Conservation (phyloP, 441 rosid species). For the Jatropha podagrica region DNA sequence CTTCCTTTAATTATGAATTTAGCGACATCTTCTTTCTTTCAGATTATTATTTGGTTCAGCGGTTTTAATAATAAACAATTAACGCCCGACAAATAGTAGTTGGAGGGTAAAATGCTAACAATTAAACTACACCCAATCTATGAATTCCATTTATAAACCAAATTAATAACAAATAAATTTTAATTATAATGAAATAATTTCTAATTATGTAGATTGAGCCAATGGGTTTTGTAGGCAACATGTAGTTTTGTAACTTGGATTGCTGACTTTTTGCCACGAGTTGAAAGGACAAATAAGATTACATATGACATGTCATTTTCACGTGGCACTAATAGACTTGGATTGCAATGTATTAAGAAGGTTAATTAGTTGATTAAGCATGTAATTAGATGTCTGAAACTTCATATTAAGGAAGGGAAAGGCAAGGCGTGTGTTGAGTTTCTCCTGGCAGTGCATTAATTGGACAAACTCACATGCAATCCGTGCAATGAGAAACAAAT, state of each 20-base stretch:
- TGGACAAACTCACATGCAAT: slow-evolving; percentile 20
- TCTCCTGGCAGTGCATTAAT: neutral
- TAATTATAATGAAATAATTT: too few relatives aligned
- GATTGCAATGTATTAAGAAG: neutral
- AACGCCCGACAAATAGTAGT: too few relatives aligned
- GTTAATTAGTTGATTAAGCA: slow-evolving; percentile 1
- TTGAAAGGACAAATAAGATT: neutral
- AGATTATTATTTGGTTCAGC: too few relatives aligned
- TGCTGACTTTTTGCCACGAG: neutral
- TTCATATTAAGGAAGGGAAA: neutral
- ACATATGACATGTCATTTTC: slow-evolving; percentile 19
- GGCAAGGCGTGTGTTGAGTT: neutral
- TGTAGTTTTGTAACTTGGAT: neutral
- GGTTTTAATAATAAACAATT: too few relatives aligned
- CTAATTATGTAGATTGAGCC: too few relatives aligned
- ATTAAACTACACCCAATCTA: too few relatives aligned
- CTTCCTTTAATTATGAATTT: neutral
- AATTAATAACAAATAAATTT: too few relatives aligned
- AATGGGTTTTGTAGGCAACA: neutral
- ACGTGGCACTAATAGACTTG: slow-evolving; percentile 1
- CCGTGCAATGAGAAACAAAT: too few relatives aligned
- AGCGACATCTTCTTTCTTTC: neutral
- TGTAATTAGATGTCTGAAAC: slow-evolving; percentile 15
- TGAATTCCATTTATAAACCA: too few relatives aligned
- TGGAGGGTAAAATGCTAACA: too few relatives aligned